Conservation (phyloP, 2,329 filamentous ascomycete genomes). For the Pseudocercospora ulei region DNA sequence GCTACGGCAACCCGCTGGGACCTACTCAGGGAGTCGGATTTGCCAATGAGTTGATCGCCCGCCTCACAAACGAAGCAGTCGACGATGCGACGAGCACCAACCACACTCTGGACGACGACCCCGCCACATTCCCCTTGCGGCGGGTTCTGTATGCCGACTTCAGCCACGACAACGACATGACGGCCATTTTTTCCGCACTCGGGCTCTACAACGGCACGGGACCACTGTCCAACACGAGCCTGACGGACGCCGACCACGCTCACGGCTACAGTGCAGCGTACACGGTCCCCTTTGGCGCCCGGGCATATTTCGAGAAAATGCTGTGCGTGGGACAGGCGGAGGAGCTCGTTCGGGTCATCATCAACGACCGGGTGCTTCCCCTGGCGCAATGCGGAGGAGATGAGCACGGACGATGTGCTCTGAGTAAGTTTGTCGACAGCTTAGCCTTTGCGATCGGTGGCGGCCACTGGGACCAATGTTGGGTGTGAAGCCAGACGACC, state of each 20-base stretch:
- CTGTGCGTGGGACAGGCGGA: constrained; percentile 51
- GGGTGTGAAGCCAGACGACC: constrained; percentile 10
- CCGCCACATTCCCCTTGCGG: constrained; percentile 62
- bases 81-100: constrained; percentile 67
- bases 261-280: constrained; percentile 66
- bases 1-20: constrained; percentile 65
- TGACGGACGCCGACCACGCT: constrained; percentile 45
- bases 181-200: constrained; percentile 62
- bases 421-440: constrained; percentile 62
- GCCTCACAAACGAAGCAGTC: constrained; percentile 61
- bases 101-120: constrained; percentile 58
- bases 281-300: constrained; percentile 70
- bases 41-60: constrained; percentile 75
- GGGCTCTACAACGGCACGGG: constrained; percentile 63
- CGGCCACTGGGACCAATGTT: constrained; percentile 63
- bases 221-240: constrained; percentile 39
- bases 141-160: constrained; percentile 73
- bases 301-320: constrained; percentile 85
- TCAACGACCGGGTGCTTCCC: constrained; percentile 74
- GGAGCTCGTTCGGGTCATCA: constrained; percentile 65
- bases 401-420: constrained; percentile 56
- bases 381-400: constrained; percentile 63
- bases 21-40: constrained; percentile 81
- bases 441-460: constrained; percentile 62
- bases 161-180: constrained; percentile 83